Evolutionary conservation across 31 red algal species (phyloP), one percentile per base, ranked within the genome.

Genomic region (Asparagopsis taxiformis): DNA sequence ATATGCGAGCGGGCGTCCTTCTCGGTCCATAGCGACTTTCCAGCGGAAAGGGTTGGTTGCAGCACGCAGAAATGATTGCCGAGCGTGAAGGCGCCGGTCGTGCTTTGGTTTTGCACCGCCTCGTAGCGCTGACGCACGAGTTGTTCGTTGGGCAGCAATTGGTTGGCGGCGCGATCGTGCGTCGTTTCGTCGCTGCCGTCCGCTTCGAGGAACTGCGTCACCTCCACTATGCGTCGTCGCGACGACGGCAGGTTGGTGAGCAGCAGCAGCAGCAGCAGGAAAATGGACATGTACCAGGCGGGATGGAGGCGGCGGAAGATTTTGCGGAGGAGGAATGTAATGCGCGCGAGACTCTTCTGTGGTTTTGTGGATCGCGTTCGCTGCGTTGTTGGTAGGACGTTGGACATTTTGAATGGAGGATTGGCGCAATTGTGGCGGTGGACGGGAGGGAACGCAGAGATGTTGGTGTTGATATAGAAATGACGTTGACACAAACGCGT

Each of bases 1-100:
- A 84, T 77, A 51, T 91, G 88, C 34, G 64, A 59, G 6, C 67
- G 68, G 29, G 79, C 79, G 59, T 91, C 79, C 8, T 70, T 53
- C 22, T n/a, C 36, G 20, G 70, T 51, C 88, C 88, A 91, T 17
- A 48, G 13, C 53, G 51, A 5, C 49, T 82, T 81, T 11, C 88
- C 79, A 11, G 77, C 79, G 24, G 77, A 83, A 29, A 91, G 55
- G 1, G 79, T 91, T 37, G 88, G 88, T 29, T 91, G 88, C 60
- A 91, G 32, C 28, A 91, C 59, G 50, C 88, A 91, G 55, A 91
- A 91, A 30, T 79, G 59, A 41, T 83, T 84, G 0, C 88, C 88
- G 30, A 91, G 46, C 51, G 5, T 5, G 13, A 46, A 46, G 6
- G 6, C 13, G 54, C 54, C 54, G 54, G 5, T n/a, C 6, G 54